A percentile compares a stretch with the other conserved stretches of the same genome.
Conservation (phyloP, 2,329 filamentous ascomycete species). For the Ceratocystis albifundus region DNA sequence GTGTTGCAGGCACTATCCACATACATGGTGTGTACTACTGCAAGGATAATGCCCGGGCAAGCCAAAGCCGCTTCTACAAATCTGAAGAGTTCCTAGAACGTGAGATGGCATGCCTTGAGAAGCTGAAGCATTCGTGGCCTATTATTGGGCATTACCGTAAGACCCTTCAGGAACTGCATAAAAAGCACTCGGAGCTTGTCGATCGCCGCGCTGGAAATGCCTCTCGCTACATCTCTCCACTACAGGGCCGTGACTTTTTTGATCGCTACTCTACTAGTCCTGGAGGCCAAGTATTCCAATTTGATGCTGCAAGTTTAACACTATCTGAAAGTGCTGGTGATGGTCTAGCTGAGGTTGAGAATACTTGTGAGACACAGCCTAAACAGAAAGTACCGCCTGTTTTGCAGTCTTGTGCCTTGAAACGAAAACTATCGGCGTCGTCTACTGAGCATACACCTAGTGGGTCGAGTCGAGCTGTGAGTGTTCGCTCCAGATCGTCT, state of each 20-base stretch:
- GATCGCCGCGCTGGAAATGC: conserved; percentile 26
- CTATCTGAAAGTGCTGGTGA: conserved; percentile 46
- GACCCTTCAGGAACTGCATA: conserved; percentile 64
- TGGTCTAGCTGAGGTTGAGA: not conserved
- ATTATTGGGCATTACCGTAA: conserved; percentile 70
- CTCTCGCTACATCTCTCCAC: conserved; percentile 1
- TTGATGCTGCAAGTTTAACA: conserved; percentile 64
- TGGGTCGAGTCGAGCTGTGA: not conserved
- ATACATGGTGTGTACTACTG: conserved; percentile 76
- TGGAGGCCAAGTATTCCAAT: conserved; percentile 48
- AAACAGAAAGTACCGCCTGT: not conserved
- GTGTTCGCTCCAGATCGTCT: not conserved
- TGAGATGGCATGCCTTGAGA: conserved; percentile 68
- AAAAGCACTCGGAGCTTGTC: conserved; percentile 69
- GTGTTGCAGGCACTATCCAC: conserved; percentile 77
- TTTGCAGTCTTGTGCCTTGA: not conserved
- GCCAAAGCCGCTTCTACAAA: conserved; percentile 51
- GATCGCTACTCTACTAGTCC: conserved; percentile 54
- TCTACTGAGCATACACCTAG: not conserved
- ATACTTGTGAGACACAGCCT: not conserved
- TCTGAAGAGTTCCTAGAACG: conserved; percentile 59
- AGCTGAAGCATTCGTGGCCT: conserved; percentile 63
- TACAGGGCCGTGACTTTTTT: conserved; percentile 52
- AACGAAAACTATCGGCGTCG: not conserved
- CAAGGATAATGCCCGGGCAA: conserved; percentile 36